Conservation (phyloP, 2,329 filamentous ascomycete genomes). For the Cladophialophora chaetospira region DNA sequence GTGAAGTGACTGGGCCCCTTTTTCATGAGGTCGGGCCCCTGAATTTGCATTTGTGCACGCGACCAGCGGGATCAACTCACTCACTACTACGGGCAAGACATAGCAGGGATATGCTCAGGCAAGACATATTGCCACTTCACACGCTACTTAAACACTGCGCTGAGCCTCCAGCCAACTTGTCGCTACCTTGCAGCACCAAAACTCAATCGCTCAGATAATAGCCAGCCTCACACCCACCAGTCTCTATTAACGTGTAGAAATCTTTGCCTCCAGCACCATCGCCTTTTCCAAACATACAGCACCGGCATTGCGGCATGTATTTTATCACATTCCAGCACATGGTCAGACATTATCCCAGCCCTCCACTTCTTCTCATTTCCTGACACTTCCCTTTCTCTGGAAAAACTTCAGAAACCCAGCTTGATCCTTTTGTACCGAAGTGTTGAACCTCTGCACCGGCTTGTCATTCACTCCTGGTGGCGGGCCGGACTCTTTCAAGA, state of each 20-base stretch:
- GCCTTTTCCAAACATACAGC: background rate
- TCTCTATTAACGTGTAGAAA: too few relatives aligned
- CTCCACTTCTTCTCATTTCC: slow-evolving; percentile 10
- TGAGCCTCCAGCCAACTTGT: background rate
- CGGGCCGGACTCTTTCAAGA: slow-evolving; percentile 69
- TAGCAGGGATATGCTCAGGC: too few relatives aligned
- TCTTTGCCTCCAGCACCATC: background rate
- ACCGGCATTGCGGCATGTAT: background rate
- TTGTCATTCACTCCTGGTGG: slow-evolving; percentile 41
- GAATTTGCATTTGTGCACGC: background rate
- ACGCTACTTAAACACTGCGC: too few relatives aligned
- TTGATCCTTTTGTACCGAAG: slow-evolving; percentile 34
- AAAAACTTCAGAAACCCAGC: slow-evolving; percentile 41
- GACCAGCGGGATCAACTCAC: background rate
- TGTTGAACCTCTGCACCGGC: slow-evolving; percentile 22
- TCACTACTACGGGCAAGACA: too few relatives aligned
- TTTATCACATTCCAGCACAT: slow-evolving; percentile 6
- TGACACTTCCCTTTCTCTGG: slow-evolving; percentile 31
- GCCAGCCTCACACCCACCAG: too few relatives aligned
- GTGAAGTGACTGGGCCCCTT: slow-evolving; percentile 18
- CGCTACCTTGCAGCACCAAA: background rate
- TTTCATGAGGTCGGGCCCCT: background rate
- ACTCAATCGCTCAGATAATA: background rate
- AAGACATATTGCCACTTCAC: too few relatives aligned
- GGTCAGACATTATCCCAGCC: background rate